These are phyloP conservation scores for Dendrobium catenatum DNA, from an alignment of 106 monocot genomes.

Conservation along the genomic window DNA sequence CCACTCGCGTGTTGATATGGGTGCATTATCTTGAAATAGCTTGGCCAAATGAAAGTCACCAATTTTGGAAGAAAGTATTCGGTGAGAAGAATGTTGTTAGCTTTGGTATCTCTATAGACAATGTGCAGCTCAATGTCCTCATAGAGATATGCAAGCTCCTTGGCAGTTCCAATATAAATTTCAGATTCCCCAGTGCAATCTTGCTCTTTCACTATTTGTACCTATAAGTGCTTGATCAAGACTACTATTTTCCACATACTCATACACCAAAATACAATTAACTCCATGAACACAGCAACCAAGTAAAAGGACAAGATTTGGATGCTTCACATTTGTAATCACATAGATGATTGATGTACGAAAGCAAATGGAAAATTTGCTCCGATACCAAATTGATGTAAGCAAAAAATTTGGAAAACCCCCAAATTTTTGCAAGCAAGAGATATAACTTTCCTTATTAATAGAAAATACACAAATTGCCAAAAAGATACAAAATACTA, in stretches of 20 bases:
- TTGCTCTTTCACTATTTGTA: neutral
- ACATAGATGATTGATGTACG: slow-evolving; percentile 9
- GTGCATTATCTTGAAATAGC: slow-evolving; percentile 50
- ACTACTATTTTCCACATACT: slow-evolving; percentile 47
- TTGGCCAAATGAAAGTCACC: slow-evolving; percentile 74
- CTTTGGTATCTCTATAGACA: slow-evolving; percentile 74
- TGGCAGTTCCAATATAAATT: slow-evolving; percentile 50
- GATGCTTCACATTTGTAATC: slow-evolving; percentile 48
- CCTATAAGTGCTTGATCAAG: slow-evolving; percentile 36
- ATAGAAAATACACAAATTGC: too few relatives aligned
- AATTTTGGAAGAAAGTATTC: slow-evolving; percentile 58
- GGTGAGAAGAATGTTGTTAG: slow-evolving; percentile 68
- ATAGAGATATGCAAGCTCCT: slow-evolving; percentile 55
- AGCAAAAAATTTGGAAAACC: too few relatives aligned
- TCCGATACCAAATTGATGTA: too few relatives aligned
- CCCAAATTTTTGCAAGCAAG: too few relatives aligned
- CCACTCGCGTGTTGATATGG: slow-evolving; percentile 66
- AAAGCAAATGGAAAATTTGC: too few relatives aligned
- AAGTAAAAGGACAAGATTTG: slow-evolving; percentile 52
- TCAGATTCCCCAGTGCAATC: neutral
- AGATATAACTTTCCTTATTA: too few relatives aligned
- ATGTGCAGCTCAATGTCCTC: slow-evolving; percentile 50
- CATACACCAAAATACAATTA: slow-evolving; percentile 46
- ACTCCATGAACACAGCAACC: slow-evolving; percentile 48
- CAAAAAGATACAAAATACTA: too few relatives aligned